Evolutionary conservation across 108 stramenopile genomes (phyloP).

Genomic region (Nannochloropsis oceanica): DNA sequence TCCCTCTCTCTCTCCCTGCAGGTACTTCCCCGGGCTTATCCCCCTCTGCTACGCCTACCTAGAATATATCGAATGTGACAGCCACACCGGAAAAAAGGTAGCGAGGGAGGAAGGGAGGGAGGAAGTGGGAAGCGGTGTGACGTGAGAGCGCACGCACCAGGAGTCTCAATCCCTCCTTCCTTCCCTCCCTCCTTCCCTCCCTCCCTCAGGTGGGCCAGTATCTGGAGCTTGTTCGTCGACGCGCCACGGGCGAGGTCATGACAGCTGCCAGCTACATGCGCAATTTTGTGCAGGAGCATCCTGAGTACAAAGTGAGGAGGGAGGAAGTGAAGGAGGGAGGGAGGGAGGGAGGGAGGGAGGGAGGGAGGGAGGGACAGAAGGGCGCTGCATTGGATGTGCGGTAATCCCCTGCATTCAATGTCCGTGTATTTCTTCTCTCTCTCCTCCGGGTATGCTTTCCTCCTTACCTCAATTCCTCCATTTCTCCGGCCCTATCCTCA

Average conservation of each 20-base stretch:
- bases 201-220: background rate
- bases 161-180: background rate
- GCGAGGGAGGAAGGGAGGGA: background rate
- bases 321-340: no score
- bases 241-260: constrained; percentile 68
- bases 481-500: constrained; percentile 31
- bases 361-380: no score
- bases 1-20: background rate
- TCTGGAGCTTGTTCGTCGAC: constrained; percentile 22
- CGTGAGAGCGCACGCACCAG: background rate
- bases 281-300: constrained; percentile 69
- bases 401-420: no score
- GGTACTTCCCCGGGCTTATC: background rate
- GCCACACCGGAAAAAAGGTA: constrained; percentile 44
- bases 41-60: constrained; percentile 68
- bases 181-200: background rate
- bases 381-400: no score
- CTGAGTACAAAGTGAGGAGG: no score
- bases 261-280: constrained; percentile 93
- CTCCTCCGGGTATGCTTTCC: background rate
- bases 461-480: background rate
- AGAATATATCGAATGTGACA: constrained; percentile 79
- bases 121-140: background rate
- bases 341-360: no score
- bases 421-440: no score